Evolutionary conservation across 768 basidiomycete genomes (phyloP), one percentile per base, ranked within the genome.

Genomic region (Mycena crocata): DNA sequence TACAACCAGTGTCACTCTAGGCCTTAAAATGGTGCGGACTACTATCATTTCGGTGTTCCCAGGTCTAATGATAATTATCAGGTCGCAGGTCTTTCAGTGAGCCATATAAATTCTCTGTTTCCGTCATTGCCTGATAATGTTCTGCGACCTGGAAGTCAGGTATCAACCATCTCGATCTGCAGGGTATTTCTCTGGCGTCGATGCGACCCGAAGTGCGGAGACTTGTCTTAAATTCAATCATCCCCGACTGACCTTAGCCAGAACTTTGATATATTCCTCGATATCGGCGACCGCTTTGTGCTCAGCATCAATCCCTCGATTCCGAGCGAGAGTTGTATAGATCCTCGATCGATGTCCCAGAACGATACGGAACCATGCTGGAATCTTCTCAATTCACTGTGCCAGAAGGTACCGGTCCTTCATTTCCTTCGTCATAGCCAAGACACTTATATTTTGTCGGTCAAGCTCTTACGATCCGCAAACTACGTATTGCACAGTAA

Each of bases 241-340:
- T 10, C 13, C 10, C 32, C 26, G 21, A 40, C 6, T 3, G 26
- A 31, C 13, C 26, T 21, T 8, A 15, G 9, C n/a, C 26, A 63
- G 62, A 56, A 49, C 24, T 46, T 55, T 30, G 52, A 55, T 26
- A 31, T 62, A 10, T 62, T 62, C 28, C 51, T 62, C 31, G 61
- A 54, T 28, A 9, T 55, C 52, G 26, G 48, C 26, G 61, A 62
- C 31, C 60, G 60, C 7, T 62, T 62, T 30, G 3, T 52, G 21
- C 31, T 61, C 32, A 61, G 59, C 40, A 37, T 52, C 2, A 52
- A 52, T 17, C 40, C 59, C 21, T n/a, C 12, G 10, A 23, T 21
- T 14, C 14, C 37, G 5, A 42, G 10, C 0, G 19, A 45, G 39
- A 6, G 2, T 5, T 21, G 45, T 15, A 13, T n/a, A 8, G 3